phyloP scores from a whole-genome alignment of 2,329 filamentous ascomycete genomes.

The Aspergillus sergii region DNA sequence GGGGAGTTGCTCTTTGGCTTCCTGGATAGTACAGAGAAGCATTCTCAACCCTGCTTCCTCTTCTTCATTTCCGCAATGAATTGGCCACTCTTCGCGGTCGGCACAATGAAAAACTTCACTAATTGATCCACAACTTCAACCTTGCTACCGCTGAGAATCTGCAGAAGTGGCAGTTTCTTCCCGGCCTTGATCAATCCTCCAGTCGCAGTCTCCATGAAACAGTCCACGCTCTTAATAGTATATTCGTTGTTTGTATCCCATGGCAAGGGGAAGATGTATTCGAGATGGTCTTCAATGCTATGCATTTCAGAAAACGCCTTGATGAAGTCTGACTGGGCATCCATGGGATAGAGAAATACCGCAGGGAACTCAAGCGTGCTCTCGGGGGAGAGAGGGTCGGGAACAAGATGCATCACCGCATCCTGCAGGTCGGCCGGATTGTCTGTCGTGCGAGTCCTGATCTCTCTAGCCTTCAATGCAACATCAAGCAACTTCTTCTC shows the following conservation, averaged over 20 bases:
- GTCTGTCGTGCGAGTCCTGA: conserved; percentile 67
- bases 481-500: conserved; percentile 65
- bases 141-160: conserved; percentile 73
- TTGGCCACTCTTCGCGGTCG: conserved; percentile 65
- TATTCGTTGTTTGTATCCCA: conserved; percentile 79
- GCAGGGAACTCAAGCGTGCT: conserved; percentile 76
- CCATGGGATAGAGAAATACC: conserved; percentile 80
- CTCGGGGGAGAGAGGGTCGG: conserved; percentile 71
- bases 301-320: conserved; percentile 82
- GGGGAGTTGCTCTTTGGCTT: background rate
- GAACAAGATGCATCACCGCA: conserved; percentile 68
- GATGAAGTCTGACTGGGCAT: conserved; percentile 85
- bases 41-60: conserved; percentile 54
- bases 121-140: conserved; percentile 87
- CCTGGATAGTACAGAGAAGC: background rate
- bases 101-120: conserved; percentile 80
- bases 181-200: conserved; percentile 88
- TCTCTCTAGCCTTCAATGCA: conserved; percentile 69
- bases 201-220: conserved; percentile 79
- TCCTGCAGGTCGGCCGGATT: conserved; percentile 87
- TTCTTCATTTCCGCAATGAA: conserved; percentile 87
- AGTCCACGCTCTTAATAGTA: conserved; percentile 68
- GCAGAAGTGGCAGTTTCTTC: conserved; percentile 76
- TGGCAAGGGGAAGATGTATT: conserved; percentile 82
- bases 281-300: conserved; percentile 73